These are phyloP conservation scores for Ustilago vetiveriae DNA, from an alignment of 1,284 basidiomycete genomes.

Conservation along the genomic window DNA sequence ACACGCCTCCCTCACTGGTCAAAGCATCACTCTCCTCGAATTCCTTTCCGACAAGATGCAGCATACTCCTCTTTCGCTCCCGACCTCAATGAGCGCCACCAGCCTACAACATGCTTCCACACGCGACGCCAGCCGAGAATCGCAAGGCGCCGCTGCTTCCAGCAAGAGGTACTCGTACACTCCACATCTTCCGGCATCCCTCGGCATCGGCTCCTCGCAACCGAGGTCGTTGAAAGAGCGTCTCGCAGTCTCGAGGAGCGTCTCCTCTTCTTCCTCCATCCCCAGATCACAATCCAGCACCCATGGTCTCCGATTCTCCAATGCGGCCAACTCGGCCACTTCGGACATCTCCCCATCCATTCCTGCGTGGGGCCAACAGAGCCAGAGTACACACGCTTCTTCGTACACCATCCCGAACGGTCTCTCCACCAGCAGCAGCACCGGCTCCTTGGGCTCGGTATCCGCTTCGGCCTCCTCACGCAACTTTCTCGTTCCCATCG, in stretches of 20 bases:
- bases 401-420: conserved; percentile 3
- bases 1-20: no score
- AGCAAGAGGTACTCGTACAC: neutral
- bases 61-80: conserved; percentile 7
- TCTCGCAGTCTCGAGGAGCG: conserved; percentile 15
- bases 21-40: no score
- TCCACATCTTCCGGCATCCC: conserved; percentile 31
- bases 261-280: conserved; percentile 9
- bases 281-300: conserved; percentile 6
- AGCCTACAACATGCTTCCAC: conserved; percentile 2
- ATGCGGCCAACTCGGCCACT: conserved; percentile 1
- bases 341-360: conserved; percentile 18
- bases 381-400: neutral
- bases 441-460: conserved; percentile 15
- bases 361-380: conserved; percentile 13
- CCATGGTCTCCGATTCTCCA: conserved; percentile 24
- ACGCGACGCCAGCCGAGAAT: conserved; percentile 2
- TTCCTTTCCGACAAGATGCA: conserved; percentile 8
- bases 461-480: conserved; percentile 29
- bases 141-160: neutral
- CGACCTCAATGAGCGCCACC: conserved; percentile 1
- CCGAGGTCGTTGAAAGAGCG: conserved; percentile 23
- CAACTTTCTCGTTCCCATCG: conserved; percentile 61
- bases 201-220: conserved; percentile 27
- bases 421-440: conserved; percentile 14